Base-by-base conservation (phyloP, 306 rosid genomes). In the Delonix regia region DNA sequence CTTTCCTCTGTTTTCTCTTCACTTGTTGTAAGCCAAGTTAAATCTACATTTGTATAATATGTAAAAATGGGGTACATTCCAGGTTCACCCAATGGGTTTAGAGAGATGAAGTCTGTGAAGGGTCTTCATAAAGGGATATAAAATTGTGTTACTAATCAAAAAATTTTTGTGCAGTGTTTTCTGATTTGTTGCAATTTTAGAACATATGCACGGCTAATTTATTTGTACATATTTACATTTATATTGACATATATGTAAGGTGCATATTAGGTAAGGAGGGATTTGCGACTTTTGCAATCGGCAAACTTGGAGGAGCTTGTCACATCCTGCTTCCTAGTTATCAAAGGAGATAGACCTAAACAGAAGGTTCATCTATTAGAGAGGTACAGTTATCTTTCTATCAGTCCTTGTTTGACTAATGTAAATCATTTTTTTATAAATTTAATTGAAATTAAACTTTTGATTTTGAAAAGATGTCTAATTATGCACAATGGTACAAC, bases 301-400 rank as follows among this genome's bases (percentile, higher is more conserved):
- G 67, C 85, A 65, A 93, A 89, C 76, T 78, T 91, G 87, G 92
- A 88, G 69, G 96, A 95, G 78, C 80, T 92, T 83, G 75, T 92
- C 63, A 80, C 74, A 64, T 88, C 91, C 28, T 91, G 94, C 88
- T 85, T 95, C 60, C 77, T 51, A 44, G 91, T 88, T 85, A 83
- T 92, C 69, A 80, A 78, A 19, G 98, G 88, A 69, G 92, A 88
- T 74, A 91, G 82, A 71, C 94, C 98, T 13, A 91, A 88, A 72
- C 96, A 92, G 83, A 95, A 88, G 79, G 74, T 89, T 75, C 92
- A 86, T 85, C 89, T 92, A 60, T 81, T 95, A 79, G 94, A 92
- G 79, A 91, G 97, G 98, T 90, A 68, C 60, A 77, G 25, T 19
- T 73, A 19, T 44, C 57, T 71, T 78, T 38, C 13, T 71, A 2